phyloP scores from a whole-genome alignment of 2,329 filamentous ascomycete species.

The Delphinella strobiligena region DNA sequence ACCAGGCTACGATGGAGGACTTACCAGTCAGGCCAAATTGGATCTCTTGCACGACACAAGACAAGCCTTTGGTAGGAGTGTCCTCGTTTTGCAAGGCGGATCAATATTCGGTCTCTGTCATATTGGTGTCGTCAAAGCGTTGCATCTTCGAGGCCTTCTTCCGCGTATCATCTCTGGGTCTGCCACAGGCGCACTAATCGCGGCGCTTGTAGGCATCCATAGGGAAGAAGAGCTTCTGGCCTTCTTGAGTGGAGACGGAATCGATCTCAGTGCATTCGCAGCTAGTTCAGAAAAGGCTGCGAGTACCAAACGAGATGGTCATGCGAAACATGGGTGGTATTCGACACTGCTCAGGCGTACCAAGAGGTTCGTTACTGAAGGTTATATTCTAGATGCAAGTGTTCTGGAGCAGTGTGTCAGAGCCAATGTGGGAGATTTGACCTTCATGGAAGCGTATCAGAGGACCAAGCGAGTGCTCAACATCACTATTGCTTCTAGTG shows the following conservation, averaged over 20 bases:
- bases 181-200: slow-evolving; percentile 79
- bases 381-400: slow-evolving; percentile 71
- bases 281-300: slow-evolving; percentile 22
- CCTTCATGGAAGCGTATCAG: slow-evolving; percentile 84
- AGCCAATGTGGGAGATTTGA: slow-evolving; percentile 76
- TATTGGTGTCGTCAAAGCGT: slow-evolving; percentile 76
- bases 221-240: slow-evolving; percentile 71
- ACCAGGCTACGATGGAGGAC: slow-evolving; percentile 20
- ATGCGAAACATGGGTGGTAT: slow-evolving; percentile 25
- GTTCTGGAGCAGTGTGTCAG: slow-evolving; percentile 76
- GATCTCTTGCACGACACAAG: slow-evolving; percentile 79
- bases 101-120: slow-evolving; percentile 88
- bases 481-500: slow-evolving; percentile 71
- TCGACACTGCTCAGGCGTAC: slow-evolving; percentile 54
- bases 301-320: slow-evolving; percentile 11
- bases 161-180: slow-evolving; percentile 88
- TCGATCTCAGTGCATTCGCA: slow-evolving; percentile 72
- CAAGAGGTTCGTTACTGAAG: slow-evolving; percentile 58
- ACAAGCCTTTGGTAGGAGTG: slow-evolving; percentile 77
- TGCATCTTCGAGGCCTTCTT: slow-evolving; percentile 67
- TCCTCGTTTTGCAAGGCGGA: slow-evolving; percentile 76
- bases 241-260: slow-evolving; percentile 65
- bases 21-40: slow-evolving; percentile 67
- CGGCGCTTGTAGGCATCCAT: slow-evolving; percentile 76
- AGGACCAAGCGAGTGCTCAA: slow-evolving; percentile 79